Base-by-base conservation (phyloP, 2,329 filamentous ascomycete genomes). In the Mariannaea sp. region DNA sequence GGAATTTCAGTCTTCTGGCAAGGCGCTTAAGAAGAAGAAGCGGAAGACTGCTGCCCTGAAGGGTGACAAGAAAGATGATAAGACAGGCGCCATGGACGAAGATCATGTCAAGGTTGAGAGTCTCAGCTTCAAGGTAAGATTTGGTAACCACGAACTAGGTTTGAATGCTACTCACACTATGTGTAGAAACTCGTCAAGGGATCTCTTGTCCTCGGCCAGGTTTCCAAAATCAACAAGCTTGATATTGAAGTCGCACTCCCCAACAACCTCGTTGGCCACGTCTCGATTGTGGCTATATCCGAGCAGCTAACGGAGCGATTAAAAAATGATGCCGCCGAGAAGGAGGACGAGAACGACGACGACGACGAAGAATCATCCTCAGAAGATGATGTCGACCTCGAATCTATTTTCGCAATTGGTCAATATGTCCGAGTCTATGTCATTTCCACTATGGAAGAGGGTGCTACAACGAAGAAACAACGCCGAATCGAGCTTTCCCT, bases 261-360 rank as follows among this genome's bases (percentile, higher is more conserved):
- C 13, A 99, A 99, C 75, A 97, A 96, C 70, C 82, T 99, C 26
- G 87, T 84, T 41, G 95, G 94, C 41, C 94, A 92, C 71, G 87
- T 96, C 6, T 87, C 94, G 16, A 85, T 97, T 61, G 95, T 92
- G n/a, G 84, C 90, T n/a, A 83, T 99, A 44, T 99, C 94, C 2
- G 84, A 90, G 55, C 78, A 83, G 60, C 77, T 97, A 58, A 95
- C 89, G 24, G 77, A 86, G 58, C 86, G 85, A 59, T 82, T 99
- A 32, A 86, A 96, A 69, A 83, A 83, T 30, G 83, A 86, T 27
- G 81, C 83, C 7, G 81, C 58, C 2, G 64, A 82, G 16, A 67
- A 60, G 75, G 76, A 80, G 19, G 77, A 81, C 10, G 80, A 85
- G 1, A 79, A 82, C 3, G 80, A 83, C 0, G 79, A 83, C 1